Percentiles rank a stretch among this genome's conserved stretches.
phyloP scores from a whole-genome alignment of 2,329 filamentous ascomycete species.

The Ophiostoma quercus region DNA sequence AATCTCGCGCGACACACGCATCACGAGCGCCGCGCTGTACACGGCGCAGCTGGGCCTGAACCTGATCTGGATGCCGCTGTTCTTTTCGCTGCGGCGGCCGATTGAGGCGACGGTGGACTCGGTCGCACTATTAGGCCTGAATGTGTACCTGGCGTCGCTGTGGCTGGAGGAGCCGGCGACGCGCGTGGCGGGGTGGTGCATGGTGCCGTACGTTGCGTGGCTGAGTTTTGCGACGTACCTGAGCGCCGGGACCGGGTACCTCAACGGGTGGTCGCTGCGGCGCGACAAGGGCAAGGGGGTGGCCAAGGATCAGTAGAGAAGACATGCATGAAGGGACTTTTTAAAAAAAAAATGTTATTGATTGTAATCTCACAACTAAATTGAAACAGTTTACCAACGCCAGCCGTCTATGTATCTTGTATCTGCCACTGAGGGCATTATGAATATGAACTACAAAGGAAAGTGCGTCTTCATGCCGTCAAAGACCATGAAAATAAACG shows the following conservation, averaged over 20 bases:
- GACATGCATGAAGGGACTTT: no score
- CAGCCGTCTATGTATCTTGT: neutral
- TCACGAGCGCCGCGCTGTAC: slow-evolving; percentile 72
- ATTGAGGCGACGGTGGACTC: slow-evolving; percentile 72
- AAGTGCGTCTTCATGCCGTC: slow-evolving; percentile 74
- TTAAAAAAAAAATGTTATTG: no score
- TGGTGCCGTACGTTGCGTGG: slow-evolving; percentile 82
- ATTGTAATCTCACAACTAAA: neutral
- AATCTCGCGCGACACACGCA: slow-evolving; percentile 52
- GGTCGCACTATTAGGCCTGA: slow-evolving; percentile 63
- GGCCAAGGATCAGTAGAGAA: slow-evolving; percentile 27
- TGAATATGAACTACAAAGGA: slow-evolving; percentile 37
- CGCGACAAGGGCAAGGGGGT: slow-evolving; percentile 20
- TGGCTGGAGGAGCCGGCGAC: slow-evolving; percentile 45
- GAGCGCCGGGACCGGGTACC: slow-evolving; percentile 60
- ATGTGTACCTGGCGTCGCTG: slow-evolving; percentile 66
- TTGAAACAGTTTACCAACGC: neutral
- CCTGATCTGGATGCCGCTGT: slow-evolving; percentile 85
- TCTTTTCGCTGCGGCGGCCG: slow-evolving; percentile 73
- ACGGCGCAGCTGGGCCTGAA: slow-evolving; percentile 81
- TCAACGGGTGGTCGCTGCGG: slow-evolving; percentile 62
- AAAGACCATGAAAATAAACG: slow-evolving; percentile 94
- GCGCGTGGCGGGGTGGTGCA: slow-evolving; percentile 60
- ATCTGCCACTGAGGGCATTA: neutral
- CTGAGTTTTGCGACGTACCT: slow-evolving; percentile 83